Percentiles rank a stretch among this genome's conserved stretches.
phyloP scores from a whole-genome alignment of 2,329 filamentous ascomycete genomes.

The Lasiodiplodia theobromae region DNA sequence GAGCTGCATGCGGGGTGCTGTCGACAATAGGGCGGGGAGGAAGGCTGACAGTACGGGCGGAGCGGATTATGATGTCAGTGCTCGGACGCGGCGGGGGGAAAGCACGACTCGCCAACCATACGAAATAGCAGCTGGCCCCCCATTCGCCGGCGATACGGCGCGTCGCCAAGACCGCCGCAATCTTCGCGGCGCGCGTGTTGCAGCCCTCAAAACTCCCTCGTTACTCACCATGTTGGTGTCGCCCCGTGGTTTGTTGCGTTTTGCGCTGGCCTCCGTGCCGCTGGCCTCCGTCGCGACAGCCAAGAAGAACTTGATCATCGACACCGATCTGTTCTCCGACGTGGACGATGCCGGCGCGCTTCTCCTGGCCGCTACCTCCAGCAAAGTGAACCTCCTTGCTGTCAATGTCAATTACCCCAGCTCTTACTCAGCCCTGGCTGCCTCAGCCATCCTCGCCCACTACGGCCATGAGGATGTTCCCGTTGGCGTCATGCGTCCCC shows the following conservation, averaged over 20 bases:
- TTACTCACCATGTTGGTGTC: neutral
- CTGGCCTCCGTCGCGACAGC: neutral
- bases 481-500: slow-evolving; percentile 50
- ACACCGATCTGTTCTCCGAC: slow-evolving; percentile 58
- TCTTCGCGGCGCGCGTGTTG: neutral
- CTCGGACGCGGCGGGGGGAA: neutral
- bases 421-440: slow-evolving; percentile 50
- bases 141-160: neutral
- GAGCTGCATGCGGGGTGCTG: neutral
- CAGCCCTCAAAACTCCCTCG: neutral
- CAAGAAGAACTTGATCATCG: slow-evolving; percentile 53
- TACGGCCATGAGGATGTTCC: slow-evolving; percentile 49
- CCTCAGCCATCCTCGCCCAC: slow-evolving; percentile 48
- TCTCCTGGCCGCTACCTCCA: slow-evolving; percentile 51
- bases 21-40: neutral
- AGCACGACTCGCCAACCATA: neutral
- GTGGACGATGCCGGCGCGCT: slow-evolving; percentile 55
- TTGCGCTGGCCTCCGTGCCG: neutral
- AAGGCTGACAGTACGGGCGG: neutral
- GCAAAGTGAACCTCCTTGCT: slow-evolving; percentile 48
- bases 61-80: neutral
- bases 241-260: neutral
- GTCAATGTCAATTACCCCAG: slow-evolving; percentile 54
- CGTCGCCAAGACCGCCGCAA: neutral
- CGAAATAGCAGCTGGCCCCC: neutral